phyloP scores from a whole-genome alignment of 106 monocot species.

The Xerophyta viscosa region DNA sequence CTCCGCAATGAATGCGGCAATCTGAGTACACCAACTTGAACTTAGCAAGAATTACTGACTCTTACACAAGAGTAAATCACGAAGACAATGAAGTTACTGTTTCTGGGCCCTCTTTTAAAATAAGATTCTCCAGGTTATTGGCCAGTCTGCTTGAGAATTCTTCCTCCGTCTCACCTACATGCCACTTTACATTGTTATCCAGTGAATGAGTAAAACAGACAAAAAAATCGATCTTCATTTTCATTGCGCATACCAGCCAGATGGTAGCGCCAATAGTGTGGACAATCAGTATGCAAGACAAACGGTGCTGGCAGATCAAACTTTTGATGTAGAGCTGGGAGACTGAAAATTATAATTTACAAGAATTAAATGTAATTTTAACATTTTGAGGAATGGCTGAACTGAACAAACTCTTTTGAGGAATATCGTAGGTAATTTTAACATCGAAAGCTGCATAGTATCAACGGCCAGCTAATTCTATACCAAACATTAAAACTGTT shows the following conservation, averaged over 20 bases:
- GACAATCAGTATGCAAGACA: conserved; percentile 96
- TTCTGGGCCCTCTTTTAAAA: conserved; percentile 93
- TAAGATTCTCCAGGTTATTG: conserved; percentile 89
- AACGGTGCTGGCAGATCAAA: conserved; percentile 96
- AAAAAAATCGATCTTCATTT: too few relatives aligned
- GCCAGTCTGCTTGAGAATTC: conserved; percentile 91
- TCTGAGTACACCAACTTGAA: conserved; percentile 24
- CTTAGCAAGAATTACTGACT: background rate
- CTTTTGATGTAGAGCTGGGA: conserved; percentile 89
- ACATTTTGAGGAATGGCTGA: background rate
- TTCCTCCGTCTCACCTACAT: conserved; percentile 91
- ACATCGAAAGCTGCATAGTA: too few relatives aligned
- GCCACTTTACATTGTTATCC: background rate
- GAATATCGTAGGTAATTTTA: background rate
- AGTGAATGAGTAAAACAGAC: background rate
- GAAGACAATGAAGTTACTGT: conserved; percentile 37
- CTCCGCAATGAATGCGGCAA: conserved; percentile 99
- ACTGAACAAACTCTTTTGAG: background rate
- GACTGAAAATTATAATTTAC: conserved; percentile 31
- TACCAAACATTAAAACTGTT: too few relatives aligned
- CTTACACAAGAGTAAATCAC: background rate
- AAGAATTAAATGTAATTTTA: background rate
- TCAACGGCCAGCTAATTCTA: too few relatives aligned
- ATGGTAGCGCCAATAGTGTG: conserved; percentile 97
- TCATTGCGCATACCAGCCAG: conserved; percentile 88